phyloP scores from a whole-genome alignment of 495 filamentous ascomycete genomes.

The Xylaria longipes region DNA sequence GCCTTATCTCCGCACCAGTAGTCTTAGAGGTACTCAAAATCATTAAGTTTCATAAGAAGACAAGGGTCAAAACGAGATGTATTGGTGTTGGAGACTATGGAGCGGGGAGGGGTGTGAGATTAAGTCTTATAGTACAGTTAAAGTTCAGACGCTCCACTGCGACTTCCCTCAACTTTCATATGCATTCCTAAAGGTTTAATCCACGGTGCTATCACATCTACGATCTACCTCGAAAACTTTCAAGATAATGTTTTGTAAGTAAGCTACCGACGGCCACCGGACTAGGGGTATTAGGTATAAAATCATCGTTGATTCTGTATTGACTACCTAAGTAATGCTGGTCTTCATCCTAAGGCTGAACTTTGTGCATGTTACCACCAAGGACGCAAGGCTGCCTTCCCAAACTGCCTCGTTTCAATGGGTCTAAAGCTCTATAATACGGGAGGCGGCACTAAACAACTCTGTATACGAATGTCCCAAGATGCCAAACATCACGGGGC shows the following conservation, averaged over 20 bases:
- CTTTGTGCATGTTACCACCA: slow-evolving; percentile 23
- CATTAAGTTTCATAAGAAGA: no score
- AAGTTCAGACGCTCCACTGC: no score
- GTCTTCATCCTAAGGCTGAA: slow-evolving; percentile 20
- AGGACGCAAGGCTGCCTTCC: slow-evolving; percentile 16
- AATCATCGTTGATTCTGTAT: neutral
- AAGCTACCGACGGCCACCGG: neutral
- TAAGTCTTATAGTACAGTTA: no score
- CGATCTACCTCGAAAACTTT: neutral
- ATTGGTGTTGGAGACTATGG: no score
- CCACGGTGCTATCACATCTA: neutral
- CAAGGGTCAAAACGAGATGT: no score
- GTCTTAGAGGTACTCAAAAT: no score
- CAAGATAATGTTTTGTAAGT: neutral
- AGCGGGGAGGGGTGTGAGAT: no score
- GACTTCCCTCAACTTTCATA: no score
- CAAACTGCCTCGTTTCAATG: neutral
- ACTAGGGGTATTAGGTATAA: neutral
- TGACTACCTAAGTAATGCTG: slow-evolving; percentile 24
- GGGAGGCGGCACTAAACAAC: neutral
- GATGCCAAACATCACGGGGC: neutral
- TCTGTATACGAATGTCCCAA: neutral
- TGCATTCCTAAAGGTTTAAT: neutral
- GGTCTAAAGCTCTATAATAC: neutral
- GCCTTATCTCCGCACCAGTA: no score